phyloP scores from a whole-genome alignment of 2,329 filamentous ascomycete species.

The Colletotrichum plurivorum region DNA sequence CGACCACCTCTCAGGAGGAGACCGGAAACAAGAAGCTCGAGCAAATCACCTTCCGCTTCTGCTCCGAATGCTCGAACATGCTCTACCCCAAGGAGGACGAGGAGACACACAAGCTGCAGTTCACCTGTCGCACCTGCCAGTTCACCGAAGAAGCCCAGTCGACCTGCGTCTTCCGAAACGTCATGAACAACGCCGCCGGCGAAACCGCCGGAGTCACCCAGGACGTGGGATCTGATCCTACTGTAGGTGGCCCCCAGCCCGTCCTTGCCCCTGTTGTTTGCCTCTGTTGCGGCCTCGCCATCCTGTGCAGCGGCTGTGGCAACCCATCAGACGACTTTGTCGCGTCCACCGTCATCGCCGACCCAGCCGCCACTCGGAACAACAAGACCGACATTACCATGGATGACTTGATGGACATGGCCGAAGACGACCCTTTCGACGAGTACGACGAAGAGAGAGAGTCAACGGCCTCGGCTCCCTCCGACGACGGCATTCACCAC shows the following conservation, averaged over 20 bases:
- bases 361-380: slow-evolving; percentile 7
- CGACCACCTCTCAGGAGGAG: slow-evolving; percentile 60
- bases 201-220: slow-evolving; percentile 98
- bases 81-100: slow-evolving; percentile 97
- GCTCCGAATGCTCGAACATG: slow-evolving; percentile 99
- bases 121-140: slow-evolving; percentile 95
- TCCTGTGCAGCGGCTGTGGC: slow-evolving; percentile 59
- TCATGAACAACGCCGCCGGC: slow-evolving; percentile 90
- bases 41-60: slow-evolving; percentile 97
- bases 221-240: slow-evolving; percentile 97
- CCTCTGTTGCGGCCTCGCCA: slow-evolving; percentile 61
- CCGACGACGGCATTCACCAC: slow-evolving; percentile 30
- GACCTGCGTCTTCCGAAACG: slow-evolving; percentile 95
- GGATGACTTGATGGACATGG: slow-evolving; percentile 42
- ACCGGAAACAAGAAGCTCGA: slow-evolving; percentile 69
- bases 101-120: slow-evolving; percentile 86
- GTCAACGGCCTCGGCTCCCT: background rate
- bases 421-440: slow-evolving; percentile 50
- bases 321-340: slow-evolving; percentile 41
- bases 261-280: slow-evolving; percentile 54
- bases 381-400: slow-evolving; percentile 33
- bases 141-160: slow-evolving; percentile 90
- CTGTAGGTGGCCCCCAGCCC: slow-evolving; percentile 80
- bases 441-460: slow-evolving; percentile 56
- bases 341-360: slow-evolving; percentile 14